These are phyloP conservation scores for Malus sieversii DNA, from an alignment of 306 rosid genomes.

Conservation along the genomic window DNA sequence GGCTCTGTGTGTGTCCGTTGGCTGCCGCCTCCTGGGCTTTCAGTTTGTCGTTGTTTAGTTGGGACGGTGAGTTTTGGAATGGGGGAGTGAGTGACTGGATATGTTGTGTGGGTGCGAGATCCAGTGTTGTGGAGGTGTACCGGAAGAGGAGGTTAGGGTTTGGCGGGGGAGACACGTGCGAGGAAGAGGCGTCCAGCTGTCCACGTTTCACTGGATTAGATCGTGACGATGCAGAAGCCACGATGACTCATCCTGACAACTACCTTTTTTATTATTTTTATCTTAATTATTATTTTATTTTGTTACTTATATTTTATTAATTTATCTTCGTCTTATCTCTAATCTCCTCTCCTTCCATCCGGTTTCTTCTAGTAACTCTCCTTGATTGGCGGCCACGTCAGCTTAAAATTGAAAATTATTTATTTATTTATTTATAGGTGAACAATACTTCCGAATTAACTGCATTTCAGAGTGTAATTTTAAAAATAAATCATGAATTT, in stretches of 20 bases:
- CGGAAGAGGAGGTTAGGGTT: constrained; percentile 26
- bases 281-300: constrained; percentile 16
- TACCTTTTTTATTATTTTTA: constrained; percentile 22
- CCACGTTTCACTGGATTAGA: constrained; percentile 44
- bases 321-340: background rate
- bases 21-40: background rate
- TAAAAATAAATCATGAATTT: no score
- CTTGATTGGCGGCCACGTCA: background rate
- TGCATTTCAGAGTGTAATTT: no score
- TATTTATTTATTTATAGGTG: no score
- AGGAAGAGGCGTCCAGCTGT: constrained; percentile 43
- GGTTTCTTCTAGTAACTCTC: no score
- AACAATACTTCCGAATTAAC: no score
- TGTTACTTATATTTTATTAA: background rate
- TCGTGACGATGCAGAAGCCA: constrained; percentile 34
- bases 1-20: background rate
- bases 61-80: background rate
- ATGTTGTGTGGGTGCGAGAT: constrained; percentile 14
- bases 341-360: no score
- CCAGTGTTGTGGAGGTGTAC: constrained; percentile 34
- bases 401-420: background rate
- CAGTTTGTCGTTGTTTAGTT: background rate
- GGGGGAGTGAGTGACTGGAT: background rate
- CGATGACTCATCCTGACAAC: constrained; percentile 60
- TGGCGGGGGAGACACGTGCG: constrained; percentile 44